Conservation (phyloP, 768 basidiomycete genomes). For the Trametes villosa region DNA sequence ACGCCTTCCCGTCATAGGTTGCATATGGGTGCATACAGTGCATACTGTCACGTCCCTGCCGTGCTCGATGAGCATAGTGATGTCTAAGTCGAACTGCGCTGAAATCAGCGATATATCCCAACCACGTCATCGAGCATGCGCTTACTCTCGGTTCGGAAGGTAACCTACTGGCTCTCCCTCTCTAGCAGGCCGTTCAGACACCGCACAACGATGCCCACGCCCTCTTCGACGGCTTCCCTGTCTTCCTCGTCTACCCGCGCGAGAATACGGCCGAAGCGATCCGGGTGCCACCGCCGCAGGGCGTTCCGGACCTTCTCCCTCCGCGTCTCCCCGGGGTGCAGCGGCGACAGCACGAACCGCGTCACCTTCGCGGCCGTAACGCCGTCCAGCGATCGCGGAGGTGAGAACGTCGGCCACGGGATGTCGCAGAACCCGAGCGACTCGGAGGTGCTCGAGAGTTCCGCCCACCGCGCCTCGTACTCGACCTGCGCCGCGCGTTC, state of each 20-base stretch:
- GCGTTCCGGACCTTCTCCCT: constrained; percentile 71
- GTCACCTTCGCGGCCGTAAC: constrained; percentile 59
- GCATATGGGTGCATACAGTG: constrained; percentile 12
- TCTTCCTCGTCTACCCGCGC: constrained; percentile 57
- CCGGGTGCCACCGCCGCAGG: constrained; percentile 81
- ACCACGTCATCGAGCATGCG: not conserved
- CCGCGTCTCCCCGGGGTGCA: constrained; percentile 62
- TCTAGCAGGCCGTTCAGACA: constrained; percentile 70
- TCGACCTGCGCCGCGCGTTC: constrained; percentile 59
- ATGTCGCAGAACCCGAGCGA: constrained; percentile 61
- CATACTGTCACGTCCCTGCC: constrained; percentile 18
- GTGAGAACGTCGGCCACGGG: constrained; percentile 68
- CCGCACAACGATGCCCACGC: constrained; percentile 66
- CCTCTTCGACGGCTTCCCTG: constrained; percentile 56
- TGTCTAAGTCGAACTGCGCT: not conserved
- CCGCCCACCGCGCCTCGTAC: constrained; percentile 72
- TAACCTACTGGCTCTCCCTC: constrained; percentile 32
- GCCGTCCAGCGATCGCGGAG: constrained; percentile 50
- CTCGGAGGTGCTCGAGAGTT: constrained; percentile 47
- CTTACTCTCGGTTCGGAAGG: not conserved
- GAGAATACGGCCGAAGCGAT: constrained; percentile 67
- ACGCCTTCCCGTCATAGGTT: not conserved
- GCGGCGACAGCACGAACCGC: constrained; percentile 64
- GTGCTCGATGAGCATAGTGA: constrained; percentile 3
- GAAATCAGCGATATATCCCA: not conserved